Conservation (phyloP, 148 eudicot genomes). For the Chenopodium quinoa region DNA sequence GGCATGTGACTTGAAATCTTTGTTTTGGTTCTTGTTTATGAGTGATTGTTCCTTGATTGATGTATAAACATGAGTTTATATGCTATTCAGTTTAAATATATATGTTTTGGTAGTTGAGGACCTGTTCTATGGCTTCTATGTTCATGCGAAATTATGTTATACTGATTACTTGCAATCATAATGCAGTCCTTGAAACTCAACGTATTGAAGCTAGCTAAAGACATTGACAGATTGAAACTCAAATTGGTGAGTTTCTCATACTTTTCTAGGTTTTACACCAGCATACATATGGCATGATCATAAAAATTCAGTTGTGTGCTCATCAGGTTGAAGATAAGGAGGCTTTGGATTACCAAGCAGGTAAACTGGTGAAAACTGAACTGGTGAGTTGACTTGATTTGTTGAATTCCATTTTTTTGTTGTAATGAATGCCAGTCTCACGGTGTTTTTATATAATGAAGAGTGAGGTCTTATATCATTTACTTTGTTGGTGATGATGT, state of each 20-base stretch:
- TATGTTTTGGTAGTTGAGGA: neutral
- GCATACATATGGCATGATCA: neutral
- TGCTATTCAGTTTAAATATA: neutral
- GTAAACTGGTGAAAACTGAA: conserved; percentile 32
- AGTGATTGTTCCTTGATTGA: neutral
- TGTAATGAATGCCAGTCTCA: neutral
- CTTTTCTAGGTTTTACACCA: conserved; percentile 10
- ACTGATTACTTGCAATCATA: conserved; percentile 20
- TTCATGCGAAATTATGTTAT: conserved; percentile 3
- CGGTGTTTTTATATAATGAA: no score
- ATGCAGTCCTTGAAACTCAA: conserved; percentile 93
- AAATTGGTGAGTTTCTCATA: conserved; percentile 58
- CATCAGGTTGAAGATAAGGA: conserved; percentile 59
- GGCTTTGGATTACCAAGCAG: conserved; percentile 30
- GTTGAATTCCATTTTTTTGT: conserved; percentile 5
- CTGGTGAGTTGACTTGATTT: conserved; percentile 36
- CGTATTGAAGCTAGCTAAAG: conserved; percentile 71
- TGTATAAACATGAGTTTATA: neutral
- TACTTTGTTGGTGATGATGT: no score
- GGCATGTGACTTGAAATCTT: neutral
- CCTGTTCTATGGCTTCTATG: neutral
- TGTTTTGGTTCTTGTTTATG: neutral
- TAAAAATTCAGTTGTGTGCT: conserved; percentile 11
- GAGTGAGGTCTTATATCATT: no score
- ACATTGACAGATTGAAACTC: conserved; percentile 58